These are phyloP conservation scores for Xylaria sp. DNA, from an alignment of 2,329 filamentous ascomycete species.

Conservation along the genomic window DNA sequence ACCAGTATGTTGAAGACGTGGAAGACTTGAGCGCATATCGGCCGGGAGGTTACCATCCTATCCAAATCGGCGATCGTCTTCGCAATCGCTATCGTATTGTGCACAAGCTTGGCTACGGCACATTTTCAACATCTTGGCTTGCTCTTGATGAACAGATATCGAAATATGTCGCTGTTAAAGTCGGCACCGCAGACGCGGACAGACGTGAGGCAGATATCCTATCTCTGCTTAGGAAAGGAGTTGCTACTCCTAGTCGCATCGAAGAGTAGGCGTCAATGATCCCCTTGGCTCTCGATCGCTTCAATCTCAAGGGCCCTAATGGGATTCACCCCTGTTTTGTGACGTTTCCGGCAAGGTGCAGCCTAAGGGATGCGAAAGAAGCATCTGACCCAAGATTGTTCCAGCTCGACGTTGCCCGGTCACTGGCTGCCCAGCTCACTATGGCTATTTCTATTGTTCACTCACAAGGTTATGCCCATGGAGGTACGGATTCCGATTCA, in stretches of 20 bases:
- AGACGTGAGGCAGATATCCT: conserved; percentile 3
- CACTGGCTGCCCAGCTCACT: conserved; percentile 3
- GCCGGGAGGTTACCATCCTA: conserved; percentile 9
- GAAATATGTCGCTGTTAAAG: conserved; percentile 11
- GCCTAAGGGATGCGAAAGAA: neutral
- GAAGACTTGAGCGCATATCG: neutral
- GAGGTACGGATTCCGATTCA: neutral
- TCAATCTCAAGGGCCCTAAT: conserved; percentile 2
- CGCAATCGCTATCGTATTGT: conserved; percentile 9
- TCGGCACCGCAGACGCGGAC: conserved; percentile 1
- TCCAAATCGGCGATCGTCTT: neutral
- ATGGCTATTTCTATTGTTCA: neutral
- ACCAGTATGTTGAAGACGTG: neutral
- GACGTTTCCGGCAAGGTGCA: conserved; percentile 1
- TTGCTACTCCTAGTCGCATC: neutral
- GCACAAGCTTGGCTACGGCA: conserved; percentile 10
- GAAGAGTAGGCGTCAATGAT: conserved; percentile 7
- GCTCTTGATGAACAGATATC: conserved; percentile 4
- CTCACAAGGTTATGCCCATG: neutral
- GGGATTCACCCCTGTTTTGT: conserved; percentile 14
- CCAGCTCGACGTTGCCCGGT: conserved; percentile 16
- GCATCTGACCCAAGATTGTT: neutral
- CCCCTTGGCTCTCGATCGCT: neutral
- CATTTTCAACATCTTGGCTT: conserved; percentile 16
- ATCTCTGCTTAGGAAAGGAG: neutral